These are phyloP conservation scores for Xylaria cubensis DNA, from an alignment of 495 filamentous ascomycete genomes.

Conservation along the genomic window DNA sequence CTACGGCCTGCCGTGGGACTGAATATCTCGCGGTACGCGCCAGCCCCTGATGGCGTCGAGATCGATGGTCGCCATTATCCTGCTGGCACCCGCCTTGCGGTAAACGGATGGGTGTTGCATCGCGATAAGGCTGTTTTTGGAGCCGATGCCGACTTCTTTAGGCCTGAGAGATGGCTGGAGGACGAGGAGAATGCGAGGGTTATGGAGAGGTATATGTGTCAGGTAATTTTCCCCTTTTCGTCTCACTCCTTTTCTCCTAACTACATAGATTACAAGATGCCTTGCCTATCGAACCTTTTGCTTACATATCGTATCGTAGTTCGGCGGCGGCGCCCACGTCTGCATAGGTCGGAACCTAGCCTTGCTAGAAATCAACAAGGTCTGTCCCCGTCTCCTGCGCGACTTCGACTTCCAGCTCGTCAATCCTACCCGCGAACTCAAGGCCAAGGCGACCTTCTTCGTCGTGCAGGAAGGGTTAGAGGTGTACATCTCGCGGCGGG, in stretches of 20 bases:
- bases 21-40: conserved; percentile 59
- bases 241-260: background rate
- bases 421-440: conserved; percentile 51
- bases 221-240: conserved; percentile 41
- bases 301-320: conserved; percentile 36
- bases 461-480: conserved; percentile 59
- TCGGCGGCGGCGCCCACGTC: conserved; percentile 59
- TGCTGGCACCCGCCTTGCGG: conserved; percentile 55
- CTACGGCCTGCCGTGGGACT: conserved; percentile 67
- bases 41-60: conserved; percentile 57
- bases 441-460: conserved; percentile 61
- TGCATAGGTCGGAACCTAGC: conserved; percentile 64
- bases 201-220: conserved; percentile 60
- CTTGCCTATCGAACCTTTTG: background rate
- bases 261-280: too few species aligned
- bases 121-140: conserved; percentile 65
- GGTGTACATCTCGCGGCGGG: conserved; percentile 46
- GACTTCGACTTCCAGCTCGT: conserved; percentile 59
- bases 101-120: conserved; percentile 62
- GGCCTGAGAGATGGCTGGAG: conserved; percentile 72
- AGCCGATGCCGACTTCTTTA: conserved; percentile 64
- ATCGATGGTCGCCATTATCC: conserved; percentile 62
- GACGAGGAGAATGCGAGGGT: conserved; percentile 50
- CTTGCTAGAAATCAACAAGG: conserved; percentile 64
- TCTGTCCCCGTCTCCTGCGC: conserved; percentile 55